These are phyloP conservation scores for Exophiala xenobiotica DNA, from an alignment of 2,329 filamentous ascomycete species.

Conservation along the genomic window DNA sequence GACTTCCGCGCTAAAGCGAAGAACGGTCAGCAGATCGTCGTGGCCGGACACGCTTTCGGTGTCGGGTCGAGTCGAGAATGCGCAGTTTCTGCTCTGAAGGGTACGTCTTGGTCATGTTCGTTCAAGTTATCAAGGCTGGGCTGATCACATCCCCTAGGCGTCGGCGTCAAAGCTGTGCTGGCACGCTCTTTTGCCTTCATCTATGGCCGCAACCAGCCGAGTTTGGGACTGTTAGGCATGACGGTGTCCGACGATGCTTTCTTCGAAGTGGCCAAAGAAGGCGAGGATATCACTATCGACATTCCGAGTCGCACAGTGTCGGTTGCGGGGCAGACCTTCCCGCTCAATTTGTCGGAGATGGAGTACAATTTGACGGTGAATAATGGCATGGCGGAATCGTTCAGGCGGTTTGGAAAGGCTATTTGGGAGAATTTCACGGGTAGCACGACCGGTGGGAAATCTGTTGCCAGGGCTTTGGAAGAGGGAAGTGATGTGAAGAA, in stretches of 20 bases:
- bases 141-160: constrained; percentile 11
- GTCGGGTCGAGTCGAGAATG: constrained; percentile 48
- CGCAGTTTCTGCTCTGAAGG: constrained; percentile 33
- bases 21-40: constrained; percentile 26
- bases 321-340: constrained; percentile 36
- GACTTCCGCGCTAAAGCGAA: constrained; percentile 40
- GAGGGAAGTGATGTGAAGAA: constrained; percentile 2
- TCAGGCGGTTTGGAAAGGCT: constrained; percentile 17
- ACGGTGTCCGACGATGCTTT: constrained; percentile 37
- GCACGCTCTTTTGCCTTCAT: constrained; percentile 49
- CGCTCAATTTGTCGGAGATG: constrained; percentile 58
- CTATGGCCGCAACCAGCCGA: constrained; percentile 48
- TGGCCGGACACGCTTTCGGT: constrained; percentile 49
- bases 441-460: neutral
- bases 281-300: constrained; percentile 40
- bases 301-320: constrained; percentile 23
- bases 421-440: constrained; percentile 19
- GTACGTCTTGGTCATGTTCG: neutral
- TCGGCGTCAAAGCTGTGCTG: constrained; percentile 45
- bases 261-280: constrained; percentile 35
- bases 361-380: constrained; percentile 52
- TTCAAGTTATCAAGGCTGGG: neutral
- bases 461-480: constrained; percentile 1
- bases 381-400: constrained; percentile 37
- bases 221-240: constrained; percentile 47